Conservation (phyloP, 2,329 filamentous ascomycete species). For the Shiraia bambusicola region DNA sequence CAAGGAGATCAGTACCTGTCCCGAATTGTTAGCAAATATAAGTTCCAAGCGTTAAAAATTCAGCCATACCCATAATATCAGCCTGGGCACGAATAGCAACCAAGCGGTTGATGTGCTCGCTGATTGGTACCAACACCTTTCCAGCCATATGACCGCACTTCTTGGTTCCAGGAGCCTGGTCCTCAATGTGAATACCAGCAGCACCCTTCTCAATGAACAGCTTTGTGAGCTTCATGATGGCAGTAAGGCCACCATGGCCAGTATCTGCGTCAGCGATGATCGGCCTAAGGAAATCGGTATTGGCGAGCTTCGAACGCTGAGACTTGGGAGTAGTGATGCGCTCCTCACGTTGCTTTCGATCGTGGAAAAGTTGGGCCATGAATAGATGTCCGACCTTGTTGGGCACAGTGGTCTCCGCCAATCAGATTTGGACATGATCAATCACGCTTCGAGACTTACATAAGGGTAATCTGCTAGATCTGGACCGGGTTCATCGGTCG, state of each 20-base stretch:
- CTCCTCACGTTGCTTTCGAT: constrained; percentile 97
- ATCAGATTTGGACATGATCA: constrained; percentile 13
- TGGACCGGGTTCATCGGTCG: constrained; percentile 92
- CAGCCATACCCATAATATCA: constrained; percentile 82
- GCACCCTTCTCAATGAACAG: constrained; percentile 95
- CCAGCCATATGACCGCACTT: constrained; percentile 99
- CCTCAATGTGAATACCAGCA: constrained; percentile 97
- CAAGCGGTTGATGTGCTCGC: constrained; percentile 96
- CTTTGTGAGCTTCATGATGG: constrained; percentile 99
- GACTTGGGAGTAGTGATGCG: constrained; percentile 74
- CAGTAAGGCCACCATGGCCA: constrained; percentile 94
- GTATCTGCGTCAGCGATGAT: constrained; percentile 98
- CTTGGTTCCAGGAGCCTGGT: constrained; percentile 97
- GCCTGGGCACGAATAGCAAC: constrained; percentile 96
- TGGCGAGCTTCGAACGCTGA: constrained; percentile 71
- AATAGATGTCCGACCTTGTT: constrained; percentile 98
- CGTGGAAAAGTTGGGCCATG: constrained; percentile 98
- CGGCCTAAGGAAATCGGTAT: constrained; percentile 90
- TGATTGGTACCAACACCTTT: constrained; percentile 94
- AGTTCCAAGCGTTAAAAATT: constrained; percentile 7
- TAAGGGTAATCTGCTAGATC: constrained; percentile 95
- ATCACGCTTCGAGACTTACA: constrained; percentile 24
- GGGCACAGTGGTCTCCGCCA: constrained; percentile 83
- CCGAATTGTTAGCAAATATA: background rate
- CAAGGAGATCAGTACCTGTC: constrained; percentile 76